Percentiles rank a stretch among this genome's conserved stretches.
Evolutionary conservation across 179 eudicot species (phyloP).

Genomic region (Amaranthus tricolor): DNA sequence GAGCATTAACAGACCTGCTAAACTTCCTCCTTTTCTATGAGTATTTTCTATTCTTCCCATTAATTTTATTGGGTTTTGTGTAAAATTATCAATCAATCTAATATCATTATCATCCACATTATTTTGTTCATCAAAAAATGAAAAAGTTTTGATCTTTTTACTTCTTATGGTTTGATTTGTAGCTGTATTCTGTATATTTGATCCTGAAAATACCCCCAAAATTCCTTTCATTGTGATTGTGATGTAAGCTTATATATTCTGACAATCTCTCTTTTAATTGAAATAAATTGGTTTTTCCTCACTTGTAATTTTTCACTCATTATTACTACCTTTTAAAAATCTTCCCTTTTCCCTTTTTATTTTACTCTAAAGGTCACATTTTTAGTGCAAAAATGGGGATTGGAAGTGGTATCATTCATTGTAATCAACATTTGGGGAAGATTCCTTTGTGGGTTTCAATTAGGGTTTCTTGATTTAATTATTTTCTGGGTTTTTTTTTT

Average conservation of each 20-base stretch:
- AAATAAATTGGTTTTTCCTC: neutral
- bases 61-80: neutral
- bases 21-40: neutral
- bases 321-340: neutral
- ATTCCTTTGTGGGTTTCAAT: neutral
- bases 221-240: slow-evolving; percentile 7
- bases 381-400: neutral
- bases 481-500: neutral
- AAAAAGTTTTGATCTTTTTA: neutral
- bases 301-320: slow-evolving; percentile 11
- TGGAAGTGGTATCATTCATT: neutral
- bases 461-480: neutral
- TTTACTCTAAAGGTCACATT: neutral
- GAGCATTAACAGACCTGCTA: neutral
- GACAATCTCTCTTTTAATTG: neutral
- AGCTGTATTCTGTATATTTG: neutral
- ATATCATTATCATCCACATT: neutral
- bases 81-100: neutral
- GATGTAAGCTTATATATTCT: slow-evolving; percentile 6
- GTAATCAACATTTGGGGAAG: neutral
- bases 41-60: neutral
- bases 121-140: too few relatives aligned
- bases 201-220: neutral
- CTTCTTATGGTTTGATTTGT: neutral
- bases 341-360: neutral